These are phyloP conservation scores for Fraxinus paxiana DNA, from an alignment of 305 asterid species.

Conservation along the genomic window DNA sequence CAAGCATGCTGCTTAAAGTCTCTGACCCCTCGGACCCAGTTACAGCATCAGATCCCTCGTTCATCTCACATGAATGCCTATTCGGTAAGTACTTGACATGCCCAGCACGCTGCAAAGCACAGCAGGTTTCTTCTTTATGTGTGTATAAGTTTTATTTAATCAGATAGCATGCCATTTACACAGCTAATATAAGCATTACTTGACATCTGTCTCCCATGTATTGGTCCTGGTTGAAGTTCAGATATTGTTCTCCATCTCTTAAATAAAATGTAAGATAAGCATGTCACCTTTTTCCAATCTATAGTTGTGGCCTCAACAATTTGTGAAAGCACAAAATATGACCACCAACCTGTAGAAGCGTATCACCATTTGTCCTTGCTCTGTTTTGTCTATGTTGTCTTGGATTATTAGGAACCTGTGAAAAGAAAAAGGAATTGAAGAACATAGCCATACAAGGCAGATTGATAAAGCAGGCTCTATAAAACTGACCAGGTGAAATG, in stretches of 20 bases:
- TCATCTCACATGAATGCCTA: constrained; percentile 28
- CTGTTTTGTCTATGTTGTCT: constrained; percentile 54
- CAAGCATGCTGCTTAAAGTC: constrained; percentile 62
- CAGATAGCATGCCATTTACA: background rate
- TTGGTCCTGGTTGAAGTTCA: background rate
- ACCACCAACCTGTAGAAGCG: constrained; percentile 38
- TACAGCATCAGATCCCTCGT: constrained; percentile 32
- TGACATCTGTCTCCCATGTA: background rate
- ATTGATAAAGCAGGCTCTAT: constrained; percentile 5
- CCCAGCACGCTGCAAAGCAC: constrained; percentile 34
- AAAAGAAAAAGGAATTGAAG: background rate
- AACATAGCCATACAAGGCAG: background rate
- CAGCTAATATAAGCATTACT: background rate
- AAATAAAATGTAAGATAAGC: background rate
- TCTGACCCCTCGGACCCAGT: constrained; percentile 46
- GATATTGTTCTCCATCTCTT: background rate
- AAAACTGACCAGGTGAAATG: constrained; percentile 53
- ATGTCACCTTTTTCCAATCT: background rate
- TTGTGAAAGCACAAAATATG: constrained; percentile 18
- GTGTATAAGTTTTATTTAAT: background rate
- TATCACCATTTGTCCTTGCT: constrained; percentile 52
- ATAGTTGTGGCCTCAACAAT: background rate
- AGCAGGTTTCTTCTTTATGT: background rate
- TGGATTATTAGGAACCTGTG: constrained; percentile 51
- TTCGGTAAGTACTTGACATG: constrained; percentile 25